phyloP scores from a whole-genome alignment of 2,329 filamentous ascomycete species.

The Raffaelea arxii region DNA sequence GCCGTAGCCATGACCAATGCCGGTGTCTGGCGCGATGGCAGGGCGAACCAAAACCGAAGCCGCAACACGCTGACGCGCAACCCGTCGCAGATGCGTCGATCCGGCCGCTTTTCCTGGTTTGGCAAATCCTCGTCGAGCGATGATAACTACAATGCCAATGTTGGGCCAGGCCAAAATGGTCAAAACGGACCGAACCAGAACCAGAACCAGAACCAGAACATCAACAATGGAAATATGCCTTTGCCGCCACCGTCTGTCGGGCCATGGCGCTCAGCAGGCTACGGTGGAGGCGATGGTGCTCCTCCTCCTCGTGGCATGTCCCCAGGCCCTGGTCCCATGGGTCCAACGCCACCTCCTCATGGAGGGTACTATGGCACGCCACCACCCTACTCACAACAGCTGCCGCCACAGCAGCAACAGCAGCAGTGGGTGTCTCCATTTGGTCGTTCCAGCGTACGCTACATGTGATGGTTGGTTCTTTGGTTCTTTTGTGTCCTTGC shows the following conservation, averaged over 20 bases:
- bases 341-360: no score
- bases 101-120: no score
- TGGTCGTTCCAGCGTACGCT: neutral
- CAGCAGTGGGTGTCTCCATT: conserved; percentile 2
- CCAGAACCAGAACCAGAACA: neutral
- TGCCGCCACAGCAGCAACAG: neutral
- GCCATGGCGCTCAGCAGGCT: neutral
- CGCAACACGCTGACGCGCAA: neutral
- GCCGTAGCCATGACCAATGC: conserved; percentile 7
- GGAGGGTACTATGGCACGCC: neutral
- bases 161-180: no score
- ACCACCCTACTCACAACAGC: neutral
- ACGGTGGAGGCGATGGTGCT: neutral
- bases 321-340: no score
- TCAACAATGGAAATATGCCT: conserved; percentile 1
- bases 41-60: neutral
- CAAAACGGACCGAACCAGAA: no score
- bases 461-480: neutral
- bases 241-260: conserved; percentile 5
- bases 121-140: no score
- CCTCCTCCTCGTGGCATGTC: no score
- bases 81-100: no score
- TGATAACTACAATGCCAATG: no score
- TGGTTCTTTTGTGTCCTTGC: neutral
- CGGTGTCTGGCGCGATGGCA: conserved; percentile 2